phyloP scores from a whole-genome alignment of 2,329 filamentous ascomycete species.

The Fusarium nurragi region DNA sequence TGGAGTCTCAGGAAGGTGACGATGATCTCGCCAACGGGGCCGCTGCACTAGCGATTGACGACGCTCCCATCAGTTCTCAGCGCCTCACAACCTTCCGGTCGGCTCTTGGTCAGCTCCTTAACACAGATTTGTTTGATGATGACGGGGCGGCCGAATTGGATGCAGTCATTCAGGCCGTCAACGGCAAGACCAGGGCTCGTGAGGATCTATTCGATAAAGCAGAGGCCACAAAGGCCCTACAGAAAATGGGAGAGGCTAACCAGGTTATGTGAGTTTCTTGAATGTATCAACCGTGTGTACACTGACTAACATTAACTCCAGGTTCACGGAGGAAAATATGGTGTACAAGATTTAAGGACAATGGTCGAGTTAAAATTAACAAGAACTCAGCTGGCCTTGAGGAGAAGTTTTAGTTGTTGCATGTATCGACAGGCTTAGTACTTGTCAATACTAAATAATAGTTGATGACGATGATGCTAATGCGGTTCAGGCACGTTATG shows the following conservation, averaged over 20 bases:
- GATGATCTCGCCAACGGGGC: slow-evolving; percentile 54
- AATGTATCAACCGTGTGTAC: neutral
- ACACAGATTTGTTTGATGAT: slow-evolving; percentile 83
- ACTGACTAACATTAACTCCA: slow-evolving; percentile 45
- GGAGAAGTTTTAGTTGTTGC: slow-evolving; percentile 1
- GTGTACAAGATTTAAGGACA: slow-evolving; percentile 73
- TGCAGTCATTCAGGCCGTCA: slow-evolving; percentile 81
- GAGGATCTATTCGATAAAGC: slow-evolving; percentile 71
- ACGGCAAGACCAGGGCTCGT: slow-evolving; percentile 68
- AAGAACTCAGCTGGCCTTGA: slow-evolving; percentile 16
- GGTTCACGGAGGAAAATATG: slow-evolving; percentile 69
- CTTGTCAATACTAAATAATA: slow-evolving; percentile 2
- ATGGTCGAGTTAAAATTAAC: neutral
- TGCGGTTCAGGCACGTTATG: slow-evolving; percentile 1
- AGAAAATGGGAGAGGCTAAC: slow-evolving; percentile 82
- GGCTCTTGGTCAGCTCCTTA: slow-evolving; percentile 83
- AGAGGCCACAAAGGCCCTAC: slow-evolving; percentile 81
- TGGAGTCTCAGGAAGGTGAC: slow-evolving; percentile 56
- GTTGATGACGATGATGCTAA: slow-evolving; percentile 9
- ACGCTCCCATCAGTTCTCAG: slow-evolving; percentile 63
- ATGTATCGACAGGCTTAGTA: slow-evolving; percentile 1
- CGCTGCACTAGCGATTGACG: slow-evolving; percentile 55
- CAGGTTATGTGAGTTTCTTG: slow-evolving; percentile 83
- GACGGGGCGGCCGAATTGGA: slow-evolving; percentile 78
- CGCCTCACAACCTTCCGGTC: slow-evolving; percentile 81